Base-by-base conservation (phyloP, 2,329 filamentous ascomycete species). In the Grosmannia serpens region DNA sequence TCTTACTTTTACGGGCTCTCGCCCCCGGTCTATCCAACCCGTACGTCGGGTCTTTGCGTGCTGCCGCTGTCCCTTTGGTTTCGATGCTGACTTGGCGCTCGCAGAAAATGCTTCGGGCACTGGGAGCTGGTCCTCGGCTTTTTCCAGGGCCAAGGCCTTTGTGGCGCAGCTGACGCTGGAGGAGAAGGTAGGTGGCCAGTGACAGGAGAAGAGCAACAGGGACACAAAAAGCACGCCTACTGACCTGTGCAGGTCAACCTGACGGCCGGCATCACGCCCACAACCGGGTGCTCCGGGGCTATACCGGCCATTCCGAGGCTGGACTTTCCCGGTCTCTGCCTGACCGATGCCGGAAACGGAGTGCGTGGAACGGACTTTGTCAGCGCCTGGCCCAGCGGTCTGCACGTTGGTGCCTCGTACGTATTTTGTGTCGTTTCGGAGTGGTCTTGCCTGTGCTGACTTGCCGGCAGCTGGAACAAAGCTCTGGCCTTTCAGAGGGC, bases 151-250 rank as follows among this genome's bases (percentile, higher is more conserved):
- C 0, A 77, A 78, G 59, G 76, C 77, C 1, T 83, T 94, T 64
- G 88, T 95, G 15, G 78, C 77, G 17, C 78, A 86, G 65, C 78
- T 94, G 74, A 91, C 87, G 1, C 72, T 91, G 53, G 76, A 84
- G 22, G 89, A 95, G 70, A 94, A 92, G 72, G 44, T 22, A 92
- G 72, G 44, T 22, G 24, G 29, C 20, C 20, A 10, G 4, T 33
- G n/a, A 4, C 4, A 17, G 13, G 15, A 69, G 75, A 31, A 69
- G 11, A 15, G n/a, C 31, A 54, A 2, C 4, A 10, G 29, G 10
- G 5, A 31, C 29, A 31, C 35, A 17, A 17, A 44, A 44, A 44
- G 20, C 20, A 20, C 20, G 20, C 10, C 46, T 24, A 26, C 49
- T 29, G 38, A 29, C 47, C 4, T n/a, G 0, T 26, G 24, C 47